These are phyloP conservation scores for Thraustotheca clavata DNA, from an alignment of 352 stramenopile species.

Conservation along the genomic window DNA sequence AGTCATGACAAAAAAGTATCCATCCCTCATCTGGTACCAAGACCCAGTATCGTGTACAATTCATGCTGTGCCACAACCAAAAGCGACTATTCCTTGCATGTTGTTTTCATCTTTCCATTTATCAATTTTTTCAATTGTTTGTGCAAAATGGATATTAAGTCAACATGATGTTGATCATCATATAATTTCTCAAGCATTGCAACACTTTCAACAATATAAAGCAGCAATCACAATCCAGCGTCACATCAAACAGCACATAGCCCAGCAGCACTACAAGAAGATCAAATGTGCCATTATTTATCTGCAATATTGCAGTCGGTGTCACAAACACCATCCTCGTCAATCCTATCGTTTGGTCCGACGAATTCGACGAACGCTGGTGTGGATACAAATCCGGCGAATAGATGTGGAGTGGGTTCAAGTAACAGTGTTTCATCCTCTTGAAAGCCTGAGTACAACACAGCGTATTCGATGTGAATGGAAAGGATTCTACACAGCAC, in stretches of 20 bases:
- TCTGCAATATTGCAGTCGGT: slow-evolving; percentile 8
- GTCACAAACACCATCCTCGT: background rate
- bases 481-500: background rate
- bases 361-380: slow-evolving; percentile 6
- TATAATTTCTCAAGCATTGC: background rate
- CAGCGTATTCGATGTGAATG: background rate
- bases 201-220: background rate
- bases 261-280: background rate
- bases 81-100: too few relatives aligned
- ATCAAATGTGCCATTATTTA: background rate
- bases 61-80: background rate
- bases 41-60: background rate
- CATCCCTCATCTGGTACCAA: too few relatives aligned
- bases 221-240: slow-evolving; percentile 10
- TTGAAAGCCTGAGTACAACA: background rate
- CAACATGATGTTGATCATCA: background rate
- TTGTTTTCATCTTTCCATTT: background rate
- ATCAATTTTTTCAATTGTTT: background rate
- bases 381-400: background rate
- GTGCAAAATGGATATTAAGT: background rate
- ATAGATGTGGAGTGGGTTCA: background rate
- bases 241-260: background rate
- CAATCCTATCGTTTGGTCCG: background rate
- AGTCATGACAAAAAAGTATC: too few relatives aligned
- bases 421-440: background rate